Base-by-base conservation (phyloP, 306 rosid genomes). In the Ceratonia siliqua region DNA sequence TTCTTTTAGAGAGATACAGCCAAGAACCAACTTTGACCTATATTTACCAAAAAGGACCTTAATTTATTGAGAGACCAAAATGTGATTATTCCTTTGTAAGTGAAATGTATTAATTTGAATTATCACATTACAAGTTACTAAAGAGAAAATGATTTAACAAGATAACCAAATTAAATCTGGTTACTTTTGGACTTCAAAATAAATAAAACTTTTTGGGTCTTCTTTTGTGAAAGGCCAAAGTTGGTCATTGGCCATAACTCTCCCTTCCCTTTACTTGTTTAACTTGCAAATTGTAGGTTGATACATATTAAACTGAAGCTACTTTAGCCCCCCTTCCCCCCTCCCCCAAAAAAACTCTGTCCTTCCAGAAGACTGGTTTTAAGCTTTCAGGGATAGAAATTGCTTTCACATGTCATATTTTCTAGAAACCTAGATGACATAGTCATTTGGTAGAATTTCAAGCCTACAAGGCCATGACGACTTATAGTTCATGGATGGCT, bases 191-290 rank as follows among this genome's bases (percentile, higher is more conserved):
- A n/a, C 57, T 15, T 20, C 17, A 80, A 45, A 30, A 18, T 48
- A 67, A 38, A 21, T 2, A 38, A 17, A 5, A 1, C n/a, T 46
- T 50, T 18, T 43, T 27, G 75, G 35, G 52, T 69, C 62, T n/a
- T n/a, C 35, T 59, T 39, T 22, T 15, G n/a, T 42, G 5, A 33
- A 45, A 32, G 52, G 30, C 32, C 46, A 14, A 45, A 35, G 70
- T 62, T 45, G 21, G 8, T 50, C 77, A 20, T 15, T 38, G 67
- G 49, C 62, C 45, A 58, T 32, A 12, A 49, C 30, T 61, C 14
- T 70, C 48, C 57, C 57, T 75, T 42, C 54, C 27, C 42, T 42
- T 42, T 13, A 42, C 30, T 38, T 70, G 68, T 75, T 56, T 48
- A 45, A 56, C 67, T 62, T 61, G 46, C 63, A 75, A 50, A 52